Evolutionary conservation across 83 land plant genomes (phyloP).

Genomic region (Diphasiastrum complanatum): DNA sequence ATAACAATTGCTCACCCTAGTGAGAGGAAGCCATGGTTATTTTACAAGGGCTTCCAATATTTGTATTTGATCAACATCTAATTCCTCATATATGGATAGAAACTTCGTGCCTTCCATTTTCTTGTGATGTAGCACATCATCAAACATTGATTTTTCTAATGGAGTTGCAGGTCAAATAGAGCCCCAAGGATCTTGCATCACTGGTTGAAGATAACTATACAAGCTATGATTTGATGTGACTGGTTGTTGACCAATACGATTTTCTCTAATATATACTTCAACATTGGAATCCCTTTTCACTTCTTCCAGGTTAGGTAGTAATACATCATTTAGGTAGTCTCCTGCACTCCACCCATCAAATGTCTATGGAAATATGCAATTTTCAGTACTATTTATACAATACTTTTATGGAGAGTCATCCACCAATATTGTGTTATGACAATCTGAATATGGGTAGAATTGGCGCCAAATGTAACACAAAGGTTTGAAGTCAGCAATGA

Average conservation of each 20-base stretch:
- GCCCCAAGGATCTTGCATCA: too few relatives aligned
- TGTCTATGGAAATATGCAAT: constrained; percentile 8
- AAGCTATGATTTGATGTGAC: neutral
- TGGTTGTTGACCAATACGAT: constrained; percentile 13
- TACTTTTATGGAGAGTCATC: constrained; percentile 13
- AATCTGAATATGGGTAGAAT: constrained; percentile 5
- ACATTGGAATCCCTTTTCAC: neutral
- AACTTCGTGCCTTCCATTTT: too few relatives aligned
- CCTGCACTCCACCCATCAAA: constrained; percentile 1
- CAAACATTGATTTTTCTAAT: too few relatives aligned
- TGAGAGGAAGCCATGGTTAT: too few relatives aligned
- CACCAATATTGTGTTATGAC: constrained; percentile 3
- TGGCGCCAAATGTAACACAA: constrained; percentile 1
- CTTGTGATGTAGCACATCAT: too few relatives aligned
- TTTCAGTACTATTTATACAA: constrained; percentile 13
- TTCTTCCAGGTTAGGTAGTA: constrained; percentile 5
- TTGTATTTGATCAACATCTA: too few relatives aligned
- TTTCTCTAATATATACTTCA: neutral
- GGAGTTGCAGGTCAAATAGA: too few relatives aligned
- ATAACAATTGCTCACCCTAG: too few relatives aligned
- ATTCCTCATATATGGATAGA: too few relatives aligned
- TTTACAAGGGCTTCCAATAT: too few relatives aligned
- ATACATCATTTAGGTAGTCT: neutral
- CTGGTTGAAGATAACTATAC: constrained; percentile 9
- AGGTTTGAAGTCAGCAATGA: constrained; percentile 13